Percentiles rank a stretch among this genome's conserved stretches.
These are phyloP conservation scores for Pichia cactophila DNA, from an alignment of 1,139 yeast genomes.

Conservation along the genomic window DNA sequence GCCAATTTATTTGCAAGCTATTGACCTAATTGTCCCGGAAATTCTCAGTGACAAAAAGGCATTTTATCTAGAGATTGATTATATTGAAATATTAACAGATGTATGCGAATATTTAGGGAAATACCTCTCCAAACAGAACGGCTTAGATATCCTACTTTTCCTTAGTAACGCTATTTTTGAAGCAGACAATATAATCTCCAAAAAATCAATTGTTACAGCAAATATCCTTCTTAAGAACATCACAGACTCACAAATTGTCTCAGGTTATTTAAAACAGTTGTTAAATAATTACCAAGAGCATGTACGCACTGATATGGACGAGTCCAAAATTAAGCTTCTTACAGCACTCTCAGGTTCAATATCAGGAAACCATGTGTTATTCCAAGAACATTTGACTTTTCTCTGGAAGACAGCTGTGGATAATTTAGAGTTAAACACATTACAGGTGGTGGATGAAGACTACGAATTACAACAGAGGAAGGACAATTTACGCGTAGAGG, in stretches of 20 bases:
- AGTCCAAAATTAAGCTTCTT: slow-evolving; percentile 15
- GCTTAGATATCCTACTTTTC: slow-evolving; percentile 31
- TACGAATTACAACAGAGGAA: slow-evolving; percentile 32
- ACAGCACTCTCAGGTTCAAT: slow-evolving; percentile 25
- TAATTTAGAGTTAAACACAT: slow-evolving; percentile 28
- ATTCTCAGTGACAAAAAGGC: slow-evolving; percentile 24
- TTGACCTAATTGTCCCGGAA: slow-evolving; percentile 16
- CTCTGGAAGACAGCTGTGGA: slow-evolving; percentile 25
- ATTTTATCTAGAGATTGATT: slow-evolving; percentile 40
- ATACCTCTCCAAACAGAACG: slow-evolving; percentile 37
- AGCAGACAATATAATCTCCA: slow-evolving; percentile 43
- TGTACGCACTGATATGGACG: not conserved
- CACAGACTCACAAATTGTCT: not conserved
- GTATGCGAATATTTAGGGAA: slow-evolving; percentile 48
- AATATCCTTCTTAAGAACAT: slow-evolving; percentile 34
- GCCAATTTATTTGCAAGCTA: slow-evolving; percentile 12
- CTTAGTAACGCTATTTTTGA: slow-evolving; percentile 37
- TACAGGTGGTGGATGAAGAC: slow-evolving; percentile 23
- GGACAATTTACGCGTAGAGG: slow-evolving; percentile 46
- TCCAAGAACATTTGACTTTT: slow-evolving; percentile 11
- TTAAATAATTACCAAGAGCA: not conserved
- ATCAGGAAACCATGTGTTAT: slow-evolving; percentile 24
- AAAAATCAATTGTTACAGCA: slow-evolving; percentile 49
- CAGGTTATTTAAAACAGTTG: slow-evolving; percentile 26
- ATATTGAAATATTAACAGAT: slow-evolving; percentile 58